These are phyloP conservation scores for Dioscorea cayenensis DNA, from an alignment of 116 monocot genomes.

Conservation along the genomic window DNA sequence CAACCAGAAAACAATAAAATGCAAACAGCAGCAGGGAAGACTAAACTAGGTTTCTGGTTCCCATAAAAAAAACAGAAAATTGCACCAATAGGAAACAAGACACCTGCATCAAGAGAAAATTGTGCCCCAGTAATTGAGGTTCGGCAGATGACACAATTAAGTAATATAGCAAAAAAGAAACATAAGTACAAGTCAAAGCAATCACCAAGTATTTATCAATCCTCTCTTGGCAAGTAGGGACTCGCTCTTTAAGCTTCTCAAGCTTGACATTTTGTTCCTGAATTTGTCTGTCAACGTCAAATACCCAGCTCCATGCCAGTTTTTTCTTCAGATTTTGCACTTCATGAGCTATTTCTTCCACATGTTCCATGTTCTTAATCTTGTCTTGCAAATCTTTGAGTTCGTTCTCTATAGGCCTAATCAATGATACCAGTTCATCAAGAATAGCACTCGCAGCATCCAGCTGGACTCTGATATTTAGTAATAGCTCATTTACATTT, in stretches of 20 bases:
- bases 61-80: no score
- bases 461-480: constrained; percentile 49
- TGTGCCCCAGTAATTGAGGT: background rate
- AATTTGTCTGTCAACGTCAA: constrained; percentile 82
- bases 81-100: background rate
- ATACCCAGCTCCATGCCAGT: constrained; percentile 96
- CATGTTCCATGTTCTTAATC: constrained; percentile 97
- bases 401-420: constrained; percentile 68
- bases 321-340: constrained; percentile 79
- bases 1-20: no score
- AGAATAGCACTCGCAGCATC: constrained; percentile 56
- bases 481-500: constrained; percentile 86
- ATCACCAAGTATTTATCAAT: constrained; percentile 69
- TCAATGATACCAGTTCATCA: constrained; percentile 69
- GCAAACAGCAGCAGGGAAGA: no score
- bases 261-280: constrained; percentile 57
- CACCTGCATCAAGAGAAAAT: background rate
- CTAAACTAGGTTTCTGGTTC: no score
- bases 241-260: constrained; percentile 68
- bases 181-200: background rate
- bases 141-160: background rate
- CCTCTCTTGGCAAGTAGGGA: constrained; percentile 86
- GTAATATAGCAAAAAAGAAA: background rate
- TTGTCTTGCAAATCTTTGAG: constrained; percentile 72
- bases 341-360: constrained; percentile 84